Evolutionary conservation across 2,329 filamentous ascomycete genomes (phyloP).

Genomic region (Botrytis pseudocinerea): DNA sequence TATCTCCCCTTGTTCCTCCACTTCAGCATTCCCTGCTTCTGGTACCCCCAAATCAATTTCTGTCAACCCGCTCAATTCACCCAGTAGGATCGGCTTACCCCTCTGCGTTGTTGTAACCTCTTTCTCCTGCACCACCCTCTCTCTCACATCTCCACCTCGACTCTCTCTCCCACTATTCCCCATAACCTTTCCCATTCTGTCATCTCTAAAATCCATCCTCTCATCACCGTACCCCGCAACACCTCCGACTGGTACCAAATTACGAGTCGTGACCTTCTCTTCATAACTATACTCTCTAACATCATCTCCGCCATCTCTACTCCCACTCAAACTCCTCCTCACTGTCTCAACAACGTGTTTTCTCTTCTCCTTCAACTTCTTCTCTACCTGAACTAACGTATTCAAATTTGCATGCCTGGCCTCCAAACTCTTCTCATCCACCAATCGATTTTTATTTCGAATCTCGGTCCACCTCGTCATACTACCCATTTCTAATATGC

Average conservation of each 20-base stretch:
- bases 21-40: constrained; percentile 28
- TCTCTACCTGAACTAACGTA: constrained; percentile 32
- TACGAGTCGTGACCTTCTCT: constrained; percentile 26
- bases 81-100: constrained; percentile 25
- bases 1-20: neutral
- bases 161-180: neutral
- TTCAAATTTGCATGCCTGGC: constrained; percentile 39
- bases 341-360: constrained; percentile 29
- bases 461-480: constrained; percentile 75
- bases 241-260: constrained; percentile 25
- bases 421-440: constrained; percentile 47
- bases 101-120: constrained; percentile 13
- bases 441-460: constrained; percentile 57
- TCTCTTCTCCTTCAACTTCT: constrained; percentile 33
- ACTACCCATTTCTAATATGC: constrained; percentile 66
- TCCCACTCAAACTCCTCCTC: constrained; percentile 31
- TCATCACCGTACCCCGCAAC: constrained; percentile 22
- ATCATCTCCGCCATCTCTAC: constrained; percentile 27
- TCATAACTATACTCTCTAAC: constrained; percentile 28
- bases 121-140: neutral
- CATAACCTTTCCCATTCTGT: neutral
- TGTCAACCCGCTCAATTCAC: constrained; percentile 31
- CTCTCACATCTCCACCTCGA: neutral
- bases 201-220: constrained; percentile 17
- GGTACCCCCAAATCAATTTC: constrained; percentile 28